A percentile compares a stretch with the other conserved stretches of the same genome.
These are phyloP conservation scores for Nicotiana paniculata DNA, from an alignment of 257 asterid species.

Conservation along the genomic window DNA sequence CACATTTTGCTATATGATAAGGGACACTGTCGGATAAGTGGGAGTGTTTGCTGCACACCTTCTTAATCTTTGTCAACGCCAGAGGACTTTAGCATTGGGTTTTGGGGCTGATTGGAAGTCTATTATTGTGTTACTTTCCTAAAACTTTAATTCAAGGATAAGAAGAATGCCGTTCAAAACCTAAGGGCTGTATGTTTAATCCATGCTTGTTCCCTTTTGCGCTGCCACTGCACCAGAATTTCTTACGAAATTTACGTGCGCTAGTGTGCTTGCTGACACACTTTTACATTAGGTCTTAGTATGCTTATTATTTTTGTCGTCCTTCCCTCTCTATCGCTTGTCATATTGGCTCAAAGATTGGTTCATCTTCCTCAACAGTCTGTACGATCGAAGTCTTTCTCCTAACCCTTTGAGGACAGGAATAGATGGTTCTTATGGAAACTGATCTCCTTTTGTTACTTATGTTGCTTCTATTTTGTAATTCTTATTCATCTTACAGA, in stretches of 20 bases:
- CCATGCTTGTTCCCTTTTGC: background rate
- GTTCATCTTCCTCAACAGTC: background rate
- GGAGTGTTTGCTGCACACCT: background rate
- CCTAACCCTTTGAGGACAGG: background rate
- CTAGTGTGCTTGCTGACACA: background rate
- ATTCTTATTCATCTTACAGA: slow-evolving; percentile 46
- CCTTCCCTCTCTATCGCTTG: background rate
- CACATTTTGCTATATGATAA: background rate
- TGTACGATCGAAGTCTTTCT: background rate
- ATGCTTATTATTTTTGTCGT: background rate
- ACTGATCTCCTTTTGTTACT: background rate
- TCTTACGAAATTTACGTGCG: background rate
- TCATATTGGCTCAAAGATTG: background rate
- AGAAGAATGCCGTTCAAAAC: background rate
- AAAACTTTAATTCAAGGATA: background rate
- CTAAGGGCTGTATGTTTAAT: background rate
- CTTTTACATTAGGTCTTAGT: background rate
- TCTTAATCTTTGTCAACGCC: background rate
- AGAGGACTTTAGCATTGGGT: background rate
- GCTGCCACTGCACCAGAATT: background rate
- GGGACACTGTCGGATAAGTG: background rate
- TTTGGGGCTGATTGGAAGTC: background rate
- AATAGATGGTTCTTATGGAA: background rate
- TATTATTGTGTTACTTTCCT: background rate
- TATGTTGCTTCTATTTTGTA: background rate